These are phyloP conservation scores for Fusarium hostae DNA, from an alignment of 2,329 filamentous ascomycete genomes.

Conservation along the genomic window DNA sequence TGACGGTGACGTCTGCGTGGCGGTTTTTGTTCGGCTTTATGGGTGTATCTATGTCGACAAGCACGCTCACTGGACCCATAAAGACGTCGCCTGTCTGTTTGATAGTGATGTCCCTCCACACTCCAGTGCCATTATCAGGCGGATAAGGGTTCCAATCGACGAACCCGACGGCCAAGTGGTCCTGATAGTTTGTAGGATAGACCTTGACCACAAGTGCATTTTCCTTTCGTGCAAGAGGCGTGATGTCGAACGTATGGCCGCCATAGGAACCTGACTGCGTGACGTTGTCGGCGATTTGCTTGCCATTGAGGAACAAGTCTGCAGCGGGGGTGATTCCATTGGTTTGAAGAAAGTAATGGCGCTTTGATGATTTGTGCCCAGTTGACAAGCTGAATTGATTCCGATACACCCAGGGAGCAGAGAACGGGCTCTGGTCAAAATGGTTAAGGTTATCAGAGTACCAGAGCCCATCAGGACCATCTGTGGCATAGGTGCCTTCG, in stretches of 20 bases:
- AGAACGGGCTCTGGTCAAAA: neutral
- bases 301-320: neutral
- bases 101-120: neutral
- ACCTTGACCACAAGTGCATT: neutral
- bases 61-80: neutral
- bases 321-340: neutral
- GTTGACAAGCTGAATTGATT: neutral
- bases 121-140: neutral
- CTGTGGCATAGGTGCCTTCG: neutral
- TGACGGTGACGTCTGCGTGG: neutral
- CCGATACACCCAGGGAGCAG: neutral
- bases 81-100: neutral
- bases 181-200: neutral
- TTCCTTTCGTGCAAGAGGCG: neutral
- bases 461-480: neutral
- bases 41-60: neutral
- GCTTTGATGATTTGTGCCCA: neutral
- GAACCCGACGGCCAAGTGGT: neutral
- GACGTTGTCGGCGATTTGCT: neutral
- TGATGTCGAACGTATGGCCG: neutral
- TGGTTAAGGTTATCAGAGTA: neutral
- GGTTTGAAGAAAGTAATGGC: neutral
- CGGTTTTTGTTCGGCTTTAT: neutral
- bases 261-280: neutral
- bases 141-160: neutral